A percentile compares a stretch with the other conserved stretches of the same genome.
Evolutionary conservation across 2,329 filamentous ascomycete genomes (phyloP).

Genomic region (Venturia pyrina): DNA sequence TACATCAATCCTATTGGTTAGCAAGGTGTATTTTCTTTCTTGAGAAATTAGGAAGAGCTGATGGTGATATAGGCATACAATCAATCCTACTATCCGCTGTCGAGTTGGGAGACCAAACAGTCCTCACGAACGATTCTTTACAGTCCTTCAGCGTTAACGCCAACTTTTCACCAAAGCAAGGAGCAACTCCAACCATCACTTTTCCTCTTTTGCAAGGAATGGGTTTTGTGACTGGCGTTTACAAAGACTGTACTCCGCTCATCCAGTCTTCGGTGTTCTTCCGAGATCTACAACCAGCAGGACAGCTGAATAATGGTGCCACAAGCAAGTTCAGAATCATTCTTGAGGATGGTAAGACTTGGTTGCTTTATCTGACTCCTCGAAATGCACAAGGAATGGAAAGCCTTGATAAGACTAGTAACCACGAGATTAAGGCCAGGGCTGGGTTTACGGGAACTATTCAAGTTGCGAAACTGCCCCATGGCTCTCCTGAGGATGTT

Average conservation of each 20-base stretch:
- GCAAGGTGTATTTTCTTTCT: slow-evolving; percentile 69
- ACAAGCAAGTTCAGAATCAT: slow-evolving; percentile 67
- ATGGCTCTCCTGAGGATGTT: slow-evolving; percentile 49
- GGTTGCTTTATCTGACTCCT: slow-evolving; percentile 15
- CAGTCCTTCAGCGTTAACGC: slow-evolving; percentile 54
- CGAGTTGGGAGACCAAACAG: slow-evolving; percentile 56
- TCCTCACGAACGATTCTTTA: slow-evolving; percentile 42
- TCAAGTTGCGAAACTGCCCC: slow-evolving; percentile 71
- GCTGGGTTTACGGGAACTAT: slow-evolving; percentile 65
- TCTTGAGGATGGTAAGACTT: slow-evolving; percentile 48
- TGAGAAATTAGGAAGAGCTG: slow-evolving; percentile 28
- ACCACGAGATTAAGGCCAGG: slow-evolving; percentile 53
- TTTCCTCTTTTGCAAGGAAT: slow-evolving; percentile 86
- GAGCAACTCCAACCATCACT: slow-evolving; percentile 47
- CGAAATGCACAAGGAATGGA: slow-evolving; percentile 19
- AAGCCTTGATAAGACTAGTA: slow-evolving; percentile 30
- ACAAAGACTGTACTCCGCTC: slow-evolving; percentile 57
- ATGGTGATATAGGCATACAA: slow-evolving; percentile 43
- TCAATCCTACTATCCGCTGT: slow-evolving; percentile 69
- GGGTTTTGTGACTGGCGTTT: slow-evolving; percentile 73
- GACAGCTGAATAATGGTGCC: slow-evolving; percentile 46
- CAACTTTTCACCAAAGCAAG: slow-evolving; percentile 49
- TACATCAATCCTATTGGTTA: slow-evolving; percentile 76
- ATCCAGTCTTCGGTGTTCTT: slow-evolving; percentile 71
- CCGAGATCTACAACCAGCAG: slow-evolving; percentile 46